Base-by-base conservation (phyloP, 768 basidiomycete genomes). In the Leccinum aurantiacum region DNA sequence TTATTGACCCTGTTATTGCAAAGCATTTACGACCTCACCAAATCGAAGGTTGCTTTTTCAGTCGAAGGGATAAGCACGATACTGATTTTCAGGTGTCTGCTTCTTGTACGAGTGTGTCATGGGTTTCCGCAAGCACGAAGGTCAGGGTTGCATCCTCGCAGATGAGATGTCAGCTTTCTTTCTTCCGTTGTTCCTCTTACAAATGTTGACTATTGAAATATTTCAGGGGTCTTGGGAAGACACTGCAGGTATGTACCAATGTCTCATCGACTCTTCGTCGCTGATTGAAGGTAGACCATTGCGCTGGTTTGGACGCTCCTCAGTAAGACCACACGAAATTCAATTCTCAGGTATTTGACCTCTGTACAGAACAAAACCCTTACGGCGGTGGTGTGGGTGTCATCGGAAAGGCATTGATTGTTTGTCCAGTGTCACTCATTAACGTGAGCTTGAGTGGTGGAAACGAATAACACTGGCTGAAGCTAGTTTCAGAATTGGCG, bases 81-180 rank as follows among this genome's bases (percentile, higher is more conserved):
- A 13, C 33, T 59, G 47, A 54, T 58, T 54, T 57, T 58, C 58
- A 89, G 89, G 92, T 31, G 82, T 93, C 35, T 83, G 84, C 70
- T 99, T 99, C 74, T 77, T 99, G 78, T 99, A 99, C 69, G 93
- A 95, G 69, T 93, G 89, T 67, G 90, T 95, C 17, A 98, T 98
- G 94, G 95, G 95, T 10, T 77, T 97, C 68, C 82, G 91, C 56
- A 90, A 87, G 71, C 91, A 93, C 62, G 93, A 95, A 73, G 91
- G 93, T 1, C 86, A 91, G 69, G 96, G 96, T 1, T 95, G 93
- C 66, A 97, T 99, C 64, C 82, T 99, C 35, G 97, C 96, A 2
- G 97, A 99, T 74, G 97, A 98, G 68, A 96, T 97, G 94, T 93
- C 62, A 35, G 74, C 41, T 61, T 44, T 38, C 56, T 7, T 50